A percentile compares a stretch with the other conserved stretches of the same genome.
phyloP scores from a whole-genome alignment of 116 monocot genomes.

The Iris pallida region DNA sequence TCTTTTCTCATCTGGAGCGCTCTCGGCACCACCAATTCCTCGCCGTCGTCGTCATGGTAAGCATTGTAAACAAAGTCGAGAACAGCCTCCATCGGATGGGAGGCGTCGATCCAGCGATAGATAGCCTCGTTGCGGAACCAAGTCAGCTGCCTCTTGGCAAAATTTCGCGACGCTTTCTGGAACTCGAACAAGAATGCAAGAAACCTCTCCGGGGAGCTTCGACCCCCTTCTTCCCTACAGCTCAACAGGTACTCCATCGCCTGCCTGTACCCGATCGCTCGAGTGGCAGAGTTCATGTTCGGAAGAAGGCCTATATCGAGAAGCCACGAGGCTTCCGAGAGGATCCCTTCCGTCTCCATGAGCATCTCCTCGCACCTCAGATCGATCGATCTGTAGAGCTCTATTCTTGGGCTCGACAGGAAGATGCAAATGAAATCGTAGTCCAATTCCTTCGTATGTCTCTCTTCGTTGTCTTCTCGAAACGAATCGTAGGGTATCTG shows the following conservation, averaged over 20 bases:
- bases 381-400: constrained; percentile 75
- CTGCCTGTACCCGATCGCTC: constrained; percentile 89
- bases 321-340: constrained; percentile 87
- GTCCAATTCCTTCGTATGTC: constrained; percentile 37
- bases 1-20: constrained; percentile 55
- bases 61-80: constrained; percentile 43
- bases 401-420: constrained; percentile 51
- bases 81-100: constrained; percentile 50
- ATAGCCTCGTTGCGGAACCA: constrained; percentile 84
- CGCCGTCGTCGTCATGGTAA: constrained; percentile 22
- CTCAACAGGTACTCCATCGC: constrained; percentile 75
- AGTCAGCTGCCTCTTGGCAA: constrained; percentile 88
- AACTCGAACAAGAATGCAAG: constrained; percentile 48
- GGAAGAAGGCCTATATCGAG: constrained; percentile 70
- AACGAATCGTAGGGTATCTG: constrained; percentile 64
- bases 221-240: constrained; percentile 53
- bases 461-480: background rate
- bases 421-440: constrained; percentile 79
- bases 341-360: constrained; percentile 48
- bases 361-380: constrained; percentile 92
- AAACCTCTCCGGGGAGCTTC: constrained; percentile 46
- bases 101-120: constrained; percentile 79
- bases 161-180: constrained; percentile 87
- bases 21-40: constrained; percentile 39
- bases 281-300: constrained; percentile 62